These are phyloP conservation scores for Karstenula rhodostoma DNA, from an alignment of 2,329 filamentous ascomycete genomes.

Conservation along the genomic window DNA sequence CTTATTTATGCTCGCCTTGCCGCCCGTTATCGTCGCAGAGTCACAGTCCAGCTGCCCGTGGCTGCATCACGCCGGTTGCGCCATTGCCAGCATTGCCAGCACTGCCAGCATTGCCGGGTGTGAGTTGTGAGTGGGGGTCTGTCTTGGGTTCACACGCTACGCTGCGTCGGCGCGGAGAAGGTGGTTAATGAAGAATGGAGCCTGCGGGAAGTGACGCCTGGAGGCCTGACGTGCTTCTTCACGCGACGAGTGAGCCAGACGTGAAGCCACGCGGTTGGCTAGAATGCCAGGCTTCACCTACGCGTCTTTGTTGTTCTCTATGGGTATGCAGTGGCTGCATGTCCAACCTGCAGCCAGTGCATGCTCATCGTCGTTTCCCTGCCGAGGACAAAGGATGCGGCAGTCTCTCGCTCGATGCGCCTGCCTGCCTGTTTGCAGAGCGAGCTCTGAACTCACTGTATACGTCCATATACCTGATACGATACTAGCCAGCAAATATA, in stretches of 20 bases:
- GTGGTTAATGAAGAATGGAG: not conserved
- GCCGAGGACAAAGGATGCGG: not conserved
- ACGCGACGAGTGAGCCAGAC: not conserved
- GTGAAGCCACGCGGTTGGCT: not conserved
- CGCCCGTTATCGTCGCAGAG: not conserved
- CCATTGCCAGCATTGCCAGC: not conserved
- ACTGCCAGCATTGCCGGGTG: conserved; percentile 13
- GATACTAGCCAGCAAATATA: not conserved
- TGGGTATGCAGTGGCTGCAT: not conserved
- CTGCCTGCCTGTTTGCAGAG: not conserved
- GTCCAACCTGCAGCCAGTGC: not conserved
- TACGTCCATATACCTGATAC: not conserved
- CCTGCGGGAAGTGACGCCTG: conserved; percentile 17
- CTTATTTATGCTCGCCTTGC: conserved; percentile 8
- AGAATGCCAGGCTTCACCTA: not conserved
- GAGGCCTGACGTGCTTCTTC: conserved; percentile 5
- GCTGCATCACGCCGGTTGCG: conserved; percentile 1
- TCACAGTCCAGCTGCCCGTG: not conserved
- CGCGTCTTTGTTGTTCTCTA: too few relatives aligned
- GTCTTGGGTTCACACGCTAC: not conserved
- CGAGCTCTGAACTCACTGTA: not conserved
- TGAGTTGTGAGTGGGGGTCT: conserved; percentile 24
- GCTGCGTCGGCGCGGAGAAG: too few relatives aligned
- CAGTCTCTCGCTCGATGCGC: too few relatives aligned
- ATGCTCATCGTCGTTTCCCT: not conserved